Base-by-base conservation (phyloP, 2,329 filamentous ascomycete species). In the Ophiostoma ips region DNA sequence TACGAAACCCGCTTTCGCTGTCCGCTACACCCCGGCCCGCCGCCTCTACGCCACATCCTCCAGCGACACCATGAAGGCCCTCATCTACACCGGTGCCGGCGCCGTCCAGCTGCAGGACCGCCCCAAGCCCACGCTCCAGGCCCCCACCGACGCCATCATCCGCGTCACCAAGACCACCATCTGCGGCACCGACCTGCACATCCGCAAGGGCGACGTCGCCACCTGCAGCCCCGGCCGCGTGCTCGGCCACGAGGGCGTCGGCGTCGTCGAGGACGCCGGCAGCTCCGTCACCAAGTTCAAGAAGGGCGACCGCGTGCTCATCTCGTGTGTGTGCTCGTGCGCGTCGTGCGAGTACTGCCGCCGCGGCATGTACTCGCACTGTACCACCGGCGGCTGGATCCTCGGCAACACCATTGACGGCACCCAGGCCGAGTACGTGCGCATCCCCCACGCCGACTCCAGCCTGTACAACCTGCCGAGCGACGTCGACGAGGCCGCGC, bases 181-280 rank as follows among this genome's bases (percentile, higher is more conserved):
- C 55, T 77, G 74, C 57, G 72, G 73, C 21, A 71, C 70, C 0
- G 75, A 79, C 56, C 61, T 78, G 13, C 75, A 79, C 57, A 77
- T 79, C 53, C 60, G 68, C 51, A 70, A 72, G 51, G 75, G 74
- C 15, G 66, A 77, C 55, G 72, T 78, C 0, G 65, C 73, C 0
- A 71, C 67, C 1, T 69, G 67, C 45, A 55, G 65, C 5, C 61
- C 64, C 0, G 73, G 73, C 8, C 64, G 64, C 0, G 64, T 74
- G 2, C 62, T 77, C 0, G 73, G 74, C 34, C 73, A 77, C 53
- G 73, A 77, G 57, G 72, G 71, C 37, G 70, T 76, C 0, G 74
- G 72, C 3, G 58, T 70, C 0, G 61, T 77, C 18, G 66, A 71
- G 10, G 62, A 67, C 9, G 56, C 66, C 0, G 74, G 74, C 5